A percentile compares a stretch with the other conserved stretches of the same genome.
Evolutionary conservation across 805 yeast genomes (phyloP).

Genomic region (Metschnikowia shivogae): DNA sequence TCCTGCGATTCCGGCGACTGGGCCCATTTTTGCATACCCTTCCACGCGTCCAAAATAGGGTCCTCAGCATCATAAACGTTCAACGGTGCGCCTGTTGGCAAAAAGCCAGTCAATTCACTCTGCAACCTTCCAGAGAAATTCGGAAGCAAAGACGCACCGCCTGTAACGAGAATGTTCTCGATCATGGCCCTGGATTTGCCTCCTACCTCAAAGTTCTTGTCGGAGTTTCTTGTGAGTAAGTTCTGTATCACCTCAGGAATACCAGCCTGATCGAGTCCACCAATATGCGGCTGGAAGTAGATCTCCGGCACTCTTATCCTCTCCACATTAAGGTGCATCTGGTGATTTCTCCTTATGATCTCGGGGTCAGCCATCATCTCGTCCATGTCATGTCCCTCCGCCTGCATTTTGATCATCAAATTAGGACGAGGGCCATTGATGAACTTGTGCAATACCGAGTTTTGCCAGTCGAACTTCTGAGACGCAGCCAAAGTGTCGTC

Average conservation of each 20-base stretch:
- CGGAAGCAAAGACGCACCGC: constrained; percentile 70
- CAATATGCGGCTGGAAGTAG: constrained; percentile 86
- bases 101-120: constrained; percentile 61
- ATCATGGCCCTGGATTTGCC: constrained; percentile 53
- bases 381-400: constrained; percentile 39
- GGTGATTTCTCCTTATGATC: constrained; percentile 81
- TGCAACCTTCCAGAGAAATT: constrained; percentile 66
- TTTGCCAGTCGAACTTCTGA: constrained; percentile 75
- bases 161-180: constrained; percentile 75
- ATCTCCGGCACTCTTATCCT: constrained; percentile 91
- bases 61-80: constrained; percentile 59
- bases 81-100: constrained; percentile 66
- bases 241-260: constrained; percentile 73
- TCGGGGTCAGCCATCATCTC: constrained; percentile 50
- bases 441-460: constrained; percentile 74
- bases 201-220: constrained; percentile 48
- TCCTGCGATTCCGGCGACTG: constrained; percentile 40
- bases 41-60: constrained; percentile 84
- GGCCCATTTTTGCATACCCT: constrained; percentile 86
- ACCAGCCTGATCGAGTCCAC: constrained; percentile 96
- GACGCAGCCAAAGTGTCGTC: constrained; percentile 79
- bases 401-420: constrained; percentile 50
- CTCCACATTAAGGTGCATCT: constrained; percentile 85
- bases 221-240: constrained; percentile 56
- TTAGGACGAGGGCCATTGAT: constrained; percentile 87